These are phyloP conservation scores for Chiua virens DNA, from an alignment of 768 basidiomycete genomes.

Conservation along the genomic window DNA sequence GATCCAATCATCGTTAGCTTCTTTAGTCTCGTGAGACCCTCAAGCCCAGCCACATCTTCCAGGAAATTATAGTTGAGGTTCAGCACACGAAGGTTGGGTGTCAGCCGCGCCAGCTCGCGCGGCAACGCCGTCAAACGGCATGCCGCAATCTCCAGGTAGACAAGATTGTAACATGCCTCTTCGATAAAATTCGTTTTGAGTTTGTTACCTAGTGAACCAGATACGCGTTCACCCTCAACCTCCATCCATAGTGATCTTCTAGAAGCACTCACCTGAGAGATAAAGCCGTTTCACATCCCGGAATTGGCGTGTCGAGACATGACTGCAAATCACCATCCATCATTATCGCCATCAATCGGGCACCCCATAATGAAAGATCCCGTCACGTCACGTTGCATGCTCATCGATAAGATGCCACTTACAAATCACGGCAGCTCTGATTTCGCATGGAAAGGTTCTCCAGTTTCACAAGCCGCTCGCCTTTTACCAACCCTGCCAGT, in stretches of 20 bases:
- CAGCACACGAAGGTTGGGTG: constrained; percentile 86
- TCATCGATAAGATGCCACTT: constrained; percentile 39
- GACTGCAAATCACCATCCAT: constrained; percentile 38
- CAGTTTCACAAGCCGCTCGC: constrained; percentile 63
- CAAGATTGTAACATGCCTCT: constrained; percentile 82
- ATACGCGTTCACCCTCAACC: constrained; percentile 21
- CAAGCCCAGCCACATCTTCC: constrained; percentile 66
- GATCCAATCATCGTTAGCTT: constrained; percentile 88
- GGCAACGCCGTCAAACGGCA: constrained; percentile 82
- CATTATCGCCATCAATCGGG: constrained; percentile 36
- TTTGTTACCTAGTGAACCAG: constrained; percentile 62
- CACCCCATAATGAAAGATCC: constrained; percentile 37
- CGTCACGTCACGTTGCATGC: constrained; percentile 32
- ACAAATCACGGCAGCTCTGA: constrained; percentile 77
- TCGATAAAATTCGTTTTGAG: constrained; percentile 59
- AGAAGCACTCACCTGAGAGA: constrained; percentile 73
- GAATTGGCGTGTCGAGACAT: constrained; percentile 60
- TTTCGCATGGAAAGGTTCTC: constrained; percentile 92
- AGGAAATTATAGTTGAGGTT: constrained; percentile 98
- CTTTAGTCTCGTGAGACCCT: constrained; percentile 70
- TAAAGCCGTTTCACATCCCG: constrained; percentile 93
- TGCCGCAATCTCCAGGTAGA: constrained; percentile 89
- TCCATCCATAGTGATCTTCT: constrained; percentile 7
- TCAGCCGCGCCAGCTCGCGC: constrained; percentile 54
- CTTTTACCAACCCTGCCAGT: constrained; percentile 50